Evolutionary conservation across 208 protist genomes (phyloP).

Genomic region (Zelonia costaricensis): DNA sequence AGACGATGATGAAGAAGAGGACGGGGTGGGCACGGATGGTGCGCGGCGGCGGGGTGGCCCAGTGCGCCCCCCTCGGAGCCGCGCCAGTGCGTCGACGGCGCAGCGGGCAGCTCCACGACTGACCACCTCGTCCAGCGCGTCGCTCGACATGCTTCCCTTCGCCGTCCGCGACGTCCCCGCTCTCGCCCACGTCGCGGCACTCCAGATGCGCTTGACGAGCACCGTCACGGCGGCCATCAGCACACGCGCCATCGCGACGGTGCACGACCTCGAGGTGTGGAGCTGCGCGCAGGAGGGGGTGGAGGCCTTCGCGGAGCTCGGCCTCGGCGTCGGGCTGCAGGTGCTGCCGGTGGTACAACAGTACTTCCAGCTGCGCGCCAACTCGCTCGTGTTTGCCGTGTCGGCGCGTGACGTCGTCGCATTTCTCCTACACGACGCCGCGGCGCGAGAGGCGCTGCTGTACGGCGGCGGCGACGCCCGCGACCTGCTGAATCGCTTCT

Average conservation of each 20-base stretch:
- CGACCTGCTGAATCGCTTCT: slow-evolving; percentile 66
- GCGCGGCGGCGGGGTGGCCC: too few relatives aligned
- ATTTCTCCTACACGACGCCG: slow-evolving; percentile 54
- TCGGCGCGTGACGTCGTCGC: slow-evolving; percentile 44
- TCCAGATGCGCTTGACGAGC: slow-evolving; percentile 57
- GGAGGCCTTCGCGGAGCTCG: slow-evolving; percentile 53
- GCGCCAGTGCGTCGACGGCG: too few relatives aligned
- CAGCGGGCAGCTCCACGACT: not conserved
- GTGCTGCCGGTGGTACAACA: slow-evolving; percentile 72
- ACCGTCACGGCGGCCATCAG: slow-evolving; percentile 55
- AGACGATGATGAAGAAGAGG: not conserved
- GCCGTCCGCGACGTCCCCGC: slow-evolving; percentile 53
- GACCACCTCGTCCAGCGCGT: not conserved
- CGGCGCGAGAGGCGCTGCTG: slow-evolving; percentile 36
- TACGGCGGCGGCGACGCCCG: slow-evolving; percentile 59
- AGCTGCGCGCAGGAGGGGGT: slow-evolving; percentile 56
- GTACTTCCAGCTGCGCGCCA: slow-evolving; percentile 52
- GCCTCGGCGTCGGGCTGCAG: slow-evolving; percentile 53
- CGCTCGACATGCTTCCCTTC: slow-evolving; percentile 46
- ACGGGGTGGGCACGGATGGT: too few relatives aligned
- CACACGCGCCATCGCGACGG: slow-evolving; percentile 71
- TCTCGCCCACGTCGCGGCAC: slow-evolving; percentile 38
- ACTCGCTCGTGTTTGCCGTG: slow-evolving; percentile 48
- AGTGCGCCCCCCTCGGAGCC: too few relatives aligned
- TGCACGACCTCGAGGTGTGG: slow-evolving; percentile 81